A percentile compares a stretch with the other conserved stretches of the same genome.
Conservation (phyloP, 73 alveolate genomes). For the Paramecium biaurelia region DNA sequence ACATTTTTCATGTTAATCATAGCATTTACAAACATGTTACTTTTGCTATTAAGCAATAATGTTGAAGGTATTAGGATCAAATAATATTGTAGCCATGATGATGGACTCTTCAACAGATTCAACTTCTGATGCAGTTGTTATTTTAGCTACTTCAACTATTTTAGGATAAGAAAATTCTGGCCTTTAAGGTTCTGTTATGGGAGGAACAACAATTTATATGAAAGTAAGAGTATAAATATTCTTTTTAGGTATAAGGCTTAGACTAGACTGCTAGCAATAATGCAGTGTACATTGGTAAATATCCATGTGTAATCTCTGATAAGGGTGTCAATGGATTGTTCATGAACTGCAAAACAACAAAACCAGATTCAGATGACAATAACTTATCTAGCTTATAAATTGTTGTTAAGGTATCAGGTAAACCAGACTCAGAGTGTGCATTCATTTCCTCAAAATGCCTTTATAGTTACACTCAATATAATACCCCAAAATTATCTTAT, state of each 20-base stretch:
- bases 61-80: neutral
- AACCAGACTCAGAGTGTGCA: slow-evolving; percentile 47
- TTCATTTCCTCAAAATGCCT: slow-evolving; percentile 1
- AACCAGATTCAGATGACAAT: slow-evolving; percentile 30
- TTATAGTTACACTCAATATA: neutral
- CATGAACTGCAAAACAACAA: slow-evolving; percentile 53
- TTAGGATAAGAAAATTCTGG: neutral
- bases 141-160: slow-evolving; percentile 9
- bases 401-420: slow-evolving; percentile 21
- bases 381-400: slow-evolving; percentile 30
- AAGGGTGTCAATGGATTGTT: slow-evolving; percentile 59
- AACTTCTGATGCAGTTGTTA: slow-evolving; percentile 23
- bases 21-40: neutral
- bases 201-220: neutral
- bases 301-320: slow-evolving; percentile 56
- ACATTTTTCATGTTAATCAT: neutral
- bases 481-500: slow-evolving; percentile 32
- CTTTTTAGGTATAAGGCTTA: neutral
- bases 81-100: neutral
- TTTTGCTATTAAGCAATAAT: neutral
- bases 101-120: slow-evolving; percentile 4
- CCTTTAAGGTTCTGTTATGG: neutral
- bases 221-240: neutral
- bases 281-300: slow-evolving; percentile 55
- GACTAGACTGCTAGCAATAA: slow-evolving; percentile 50